These are phyloP conservation scores for Capillidium rhysosporum DNA, from an alignment of 371 early-diverging fungal species.

Conservation along the genomic window DNA sequence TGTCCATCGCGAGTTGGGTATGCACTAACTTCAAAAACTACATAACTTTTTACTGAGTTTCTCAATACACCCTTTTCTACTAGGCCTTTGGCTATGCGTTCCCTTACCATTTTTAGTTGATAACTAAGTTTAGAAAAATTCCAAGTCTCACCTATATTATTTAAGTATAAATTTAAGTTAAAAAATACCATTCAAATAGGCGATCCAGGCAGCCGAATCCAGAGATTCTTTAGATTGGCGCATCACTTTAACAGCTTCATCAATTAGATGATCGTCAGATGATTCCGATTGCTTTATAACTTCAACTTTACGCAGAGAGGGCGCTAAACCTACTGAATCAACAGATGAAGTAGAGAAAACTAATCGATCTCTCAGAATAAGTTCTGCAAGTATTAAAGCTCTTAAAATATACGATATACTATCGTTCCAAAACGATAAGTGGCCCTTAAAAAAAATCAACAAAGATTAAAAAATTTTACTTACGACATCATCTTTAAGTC, in stretches of 20 bases:
- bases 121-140: constrained; percentile 88
- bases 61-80: constrained; percentile 95
- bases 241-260: constrained; percentile 81
- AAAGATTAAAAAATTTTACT: neutral
- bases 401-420: constrained; percentile 88
- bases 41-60: constrained; percentile 83
- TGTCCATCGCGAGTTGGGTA: constrained; percentile 71
- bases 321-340: constrained; percentile 39
- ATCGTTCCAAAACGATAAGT: constrained; percentile 96
- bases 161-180: neutral
- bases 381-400: constrained; percentile 87
- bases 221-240: constrained; percentile 39
- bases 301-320: constrained; percentile 54
- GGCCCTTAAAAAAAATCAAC: constrained; percentile 32
- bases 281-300: constrained; percentile 46
- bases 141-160: constrained; percentile 84
- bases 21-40: constrained; percentile 92
- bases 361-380: constrained; percentile 77
- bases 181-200: constrained; percentile 75
- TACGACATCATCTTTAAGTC: constrained; percentile 86
- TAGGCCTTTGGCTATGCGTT: constrained; percentile 85
- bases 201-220: constrained; percentile 82
- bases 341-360: constrained; percentile 67
- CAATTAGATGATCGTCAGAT: constrained; percentile 89
- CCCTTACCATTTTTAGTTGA: constrained; percentile 93